Base-by-base conservation (phyloP, 2,329 filamentous ascomycete genomes). In the Xylariomycetidae sp. region DNA sequence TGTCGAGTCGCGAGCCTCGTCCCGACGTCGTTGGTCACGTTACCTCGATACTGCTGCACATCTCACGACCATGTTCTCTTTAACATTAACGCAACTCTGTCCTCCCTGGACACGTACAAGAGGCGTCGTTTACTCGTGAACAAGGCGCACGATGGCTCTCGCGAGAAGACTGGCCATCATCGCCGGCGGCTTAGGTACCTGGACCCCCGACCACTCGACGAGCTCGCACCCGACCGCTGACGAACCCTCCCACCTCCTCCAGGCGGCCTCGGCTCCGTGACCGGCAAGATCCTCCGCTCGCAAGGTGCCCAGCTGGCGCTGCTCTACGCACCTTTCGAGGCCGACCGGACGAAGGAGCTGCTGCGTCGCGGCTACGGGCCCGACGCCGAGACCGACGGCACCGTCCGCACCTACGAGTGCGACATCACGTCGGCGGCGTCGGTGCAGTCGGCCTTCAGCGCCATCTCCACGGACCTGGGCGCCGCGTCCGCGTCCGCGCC, bases 281-380 rank as follows among this genome's bases (percentile, higher is more conserved):
- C 64, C 3, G 66, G 61, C 26, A 49, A 57, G 31, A 55, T 61
- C 12, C 50, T 70, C 1, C 53, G 55, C 16, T 48, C 59, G 4
- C 54, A 63, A 39, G 64, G 64, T 5, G 61, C 63, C 5, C 56
- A 50, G 10, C 46, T 69, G 4, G 66, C 64, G 6, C 58, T 69
- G 10, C 49, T 69, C 0, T 68, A 68, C 32, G 65, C 65, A 0
- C 64, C 65, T 2, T 68, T 67, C 39, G 65, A 69, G 43, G 55
- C 59, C 1, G 34, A 49, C 19, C 53, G 54, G 7, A 56, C 58
- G 13, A 48, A 60, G 15, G 44, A 60, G 23, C 53, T 60, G 0
- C 51, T 70, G 13, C 47, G 54, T 10, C 31, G 51, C 1, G 47
- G 56, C 4, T 68, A 64, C 43, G 54, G 54, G 14, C 5, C 6